Percentiles rank a stretch among this genome's conserved stretches.
phyloP scores from a whole-genome alignment of 306 rosid species.

The Oemleria cerasiformis region DNA sequence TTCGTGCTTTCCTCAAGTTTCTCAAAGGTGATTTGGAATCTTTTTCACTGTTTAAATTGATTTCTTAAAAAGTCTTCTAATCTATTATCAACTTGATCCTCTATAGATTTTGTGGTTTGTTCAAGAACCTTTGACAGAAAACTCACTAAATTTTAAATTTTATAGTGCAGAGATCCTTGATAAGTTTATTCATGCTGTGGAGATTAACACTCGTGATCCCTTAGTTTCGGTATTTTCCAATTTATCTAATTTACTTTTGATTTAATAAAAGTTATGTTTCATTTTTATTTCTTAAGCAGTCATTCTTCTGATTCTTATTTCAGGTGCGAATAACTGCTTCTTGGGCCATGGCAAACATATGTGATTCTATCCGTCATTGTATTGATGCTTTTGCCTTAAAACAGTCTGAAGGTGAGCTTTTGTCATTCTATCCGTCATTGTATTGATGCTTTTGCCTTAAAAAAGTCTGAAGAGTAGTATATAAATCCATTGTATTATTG shows the following conservation, averaged over 20 bases:
- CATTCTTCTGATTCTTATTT: constrained; percentile 22
- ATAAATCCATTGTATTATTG: neutral
- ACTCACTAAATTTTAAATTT: constrained; percentile 23
- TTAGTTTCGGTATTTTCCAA: constrained; percentile 52
- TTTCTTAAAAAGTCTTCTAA: neutral
- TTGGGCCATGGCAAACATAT: constrained; percentile 96
- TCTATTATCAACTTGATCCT: neutral
- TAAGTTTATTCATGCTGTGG: constrained; percentile 75
- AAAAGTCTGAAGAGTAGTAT: constrained; percentile 14
- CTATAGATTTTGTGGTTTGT: constrained; percentile 23
- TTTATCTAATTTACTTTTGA: neutral
- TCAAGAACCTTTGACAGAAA: neutral
- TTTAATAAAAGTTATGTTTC: neutral
- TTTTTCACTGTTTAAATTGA: neutral
- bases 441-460: constrained; percentile 38
- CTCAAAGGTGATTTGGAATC: constrained; percentile 64
- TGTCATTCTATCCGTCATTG: constrained; percentile 70
- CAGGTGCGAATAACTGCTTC: constrained; percentile 92
- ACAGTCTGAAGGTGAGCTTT: constrained; percentile 54
- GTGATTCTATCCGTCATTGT: constrained; percentile 67
- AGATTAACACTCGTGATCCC: constrained; percentile 66
- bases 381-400: constrained; percentile 37
- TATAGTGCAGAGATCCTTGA: constrained; percentile 84
- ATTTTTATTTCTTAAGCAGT: constrained; percentile 13
- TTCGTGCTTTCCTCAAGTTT: constrained; percentile 84